phyloP scores from a whole-genome alignment of 768 basidiomycete species.

The Strobilomyces dryophilus region DNA sequence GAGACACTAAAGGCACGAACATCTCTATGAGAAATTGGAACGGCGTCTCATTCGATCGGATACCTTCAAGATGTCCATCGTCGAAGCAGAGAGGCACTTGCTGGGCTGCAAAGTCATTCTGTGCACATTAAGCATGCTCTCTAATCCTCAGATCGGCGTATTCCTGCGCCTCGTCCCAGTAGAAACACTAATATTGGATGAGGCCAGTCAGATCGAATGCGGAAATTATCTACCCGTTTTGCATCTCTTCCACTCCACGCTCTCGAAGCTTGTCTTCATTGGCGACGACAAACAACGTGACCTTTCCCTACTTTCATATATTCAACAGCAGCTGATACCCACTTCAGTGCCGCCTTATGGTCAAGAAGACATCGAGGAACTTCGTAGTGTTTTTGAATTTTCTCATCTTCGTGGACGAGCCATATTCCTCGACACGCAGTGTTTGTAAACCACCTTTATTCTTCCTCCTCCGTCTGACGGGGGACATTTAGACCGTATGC shows the following conservation, averaged over 20 bases:
- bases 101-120: conserved; percentile 35
- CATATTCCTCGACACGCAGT: conserved; percentile 67
- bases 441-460: conserved; percentile 36
- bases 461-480: not conserved
- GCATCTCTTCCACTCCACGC: conserved; percentile 19
- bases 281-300: conserved; percentile 38
- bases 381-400: conserved; percentile 77
- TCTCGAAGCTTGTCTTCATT: conserved; percentile 36
- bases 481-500: conserved; percentile 69
- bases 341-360: conserved; percentile 71
- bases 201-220: conserved; percentile 44
- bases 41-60: conserved; percentile 37
- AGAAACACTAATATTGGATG: conserved; percentile 40
- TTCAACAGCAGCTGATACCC: not conserved
- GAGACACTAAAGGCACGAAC: conserved; percentile 42
- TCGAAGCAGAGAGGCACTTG: conserved; percentile 23
- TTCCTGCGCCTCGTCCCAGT: conserved; percentile 33
- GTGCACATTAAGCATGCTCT: conserved; percentile 48
- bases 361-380: conserved; percentile 58
- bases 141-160: conserved; percentile 17
- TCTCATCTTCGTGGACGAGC: conserved; percentile 47
- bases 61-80: conserved; percentile 13
- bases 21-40: conserved; percentile 38
- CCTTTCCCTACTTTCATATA: not conserved
- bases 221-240: conserved; percentile 38